Evolutionary conservation across 148 eudicot species (phyloP), one percentile per base, ranked within the genome.

Genomic region (Chenopodium formosanum): DNA sequence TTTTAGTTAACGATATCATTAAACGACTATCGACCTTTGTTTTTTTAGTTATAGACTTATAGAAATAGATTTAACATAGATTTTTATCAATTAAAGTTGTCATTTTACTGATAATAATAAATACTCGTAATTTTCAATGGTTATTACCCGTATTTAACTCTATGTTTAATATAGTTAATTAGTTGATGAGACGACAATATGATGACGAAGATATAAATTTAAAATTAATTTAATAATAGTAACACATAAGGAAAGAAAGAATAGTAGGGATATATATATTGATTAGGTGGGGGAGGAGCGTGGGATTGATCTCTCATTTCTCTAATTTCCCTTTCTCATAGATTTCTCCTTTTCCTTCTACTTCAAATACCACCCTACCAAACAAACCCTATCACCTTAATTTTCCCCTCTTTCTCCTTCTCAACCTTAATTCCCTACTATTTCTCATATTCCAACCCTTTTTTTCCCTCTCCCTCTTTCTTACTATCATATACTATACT

Each of bases 381-480:
- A n/a, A 58, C 78, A 75, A 75, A 75, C 78, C 78, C 78, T 58
- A 75, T 75, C 78, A 14, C 31, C 56, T 73, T 34, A 34, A 10
- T 19, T 70, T 70, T 66, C 10, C 2, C 17, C 62, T 13, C 62
- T 56, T 12, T 17, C 29, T 58, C 78, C 17, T 4, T 29, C 56
- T 31, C 32, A 56, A 7, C 9, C 63, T 25, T 16, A 27, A 29
- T 10, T 40, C 2, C 14, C 1, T 20, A 17, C 13, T 37, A 40
- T 22, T 73, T 8, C 32, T 5, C 7, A 29, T 12, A 14, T 4
- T 8, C 40, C 3, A 34, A 31, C 32, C 32, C 52, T 37, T 40
- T 71, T 20, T 1, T 0, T 1, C 37, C 16, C 12, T 20, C 74
- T 16, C 20, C 50, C 74, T 14, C 16, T 70, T 70, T 13, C n/a